Conservation (phyloP, 768 basidiomycete genomes). For the Dictyophora rubrovolvata region DNA sequence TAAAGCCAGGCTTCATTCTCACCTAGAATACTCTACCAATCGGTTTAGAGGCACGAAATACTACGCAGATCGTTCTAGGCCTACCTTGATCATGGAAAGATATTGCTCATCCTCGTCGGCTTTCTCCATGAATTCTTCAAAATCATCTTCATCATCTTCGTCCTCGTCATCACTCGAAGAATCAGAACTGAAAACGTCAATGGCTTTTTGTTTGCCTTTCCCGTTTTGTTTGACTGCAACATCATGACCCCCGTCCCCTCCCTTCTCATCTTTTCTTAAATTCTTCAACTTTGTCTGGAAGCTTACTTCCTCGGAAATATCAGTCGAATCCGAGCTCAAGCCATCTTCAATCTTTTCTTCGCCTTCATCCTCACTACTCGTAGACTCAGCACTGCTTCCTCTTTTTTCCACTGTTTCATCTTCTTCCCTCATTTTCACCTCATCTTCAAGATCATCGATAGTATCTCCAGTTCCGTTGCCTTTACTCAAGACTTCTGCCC, state of each 20-base stretch:
- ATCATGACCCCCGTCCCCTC: not conserved
- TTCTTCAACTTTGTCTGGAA: slow-evolving; percentile 16
- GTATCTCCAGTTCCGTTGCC: slow-evolving; percentile 41
- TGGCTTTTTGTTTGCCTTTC: not conserved
- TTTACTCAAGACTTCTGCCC: slow-evolving; percentile 47
- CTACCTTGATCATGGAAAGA: slow-evolving; percentile 44
- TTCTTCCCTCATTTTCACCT: slow-evolving; percentile 29
- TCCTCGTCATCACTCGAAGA: slow-evolving; percentile 25
- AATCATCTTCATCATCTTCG: slow-evolving; percentile 24
- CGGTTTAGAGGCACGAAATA: not conserved
- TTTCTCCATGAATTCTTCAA: slow-evolving; percentile 22
- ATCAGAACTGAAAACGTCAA: slow-evolving; percentile 15
- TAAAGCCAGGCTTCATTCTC: slow-evolving; percentile 41
- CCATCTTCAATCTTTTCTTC: slow-evolving; percentile 29
- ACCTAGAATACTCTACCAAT: slow-evolving; percentile 46
- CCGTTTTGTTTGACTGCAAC: not conserved
- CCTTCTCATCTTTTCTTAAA: not conserved
- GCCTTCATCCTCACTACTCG: slow-evolving; percentile 26
- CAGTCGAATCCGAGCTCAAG: slow-evolving; percentile 16
- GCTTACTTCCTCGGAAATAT: slow-evolving; percentile 17
- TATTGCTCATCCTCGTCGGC: slow-evolving; percentile 51
- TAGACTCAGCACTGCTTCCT: slow-evolving; percentile 11
- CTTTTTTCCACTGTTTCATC: not conserved
- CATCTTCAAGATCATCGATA: slow-evolving; percentile 61
- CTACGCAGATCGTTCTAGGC: slow-evolving; percentile 12